Evolutionary conservation across 1,139 yeast genomes (phyloP), one percentile per base, ranked within the genome.

Genomic region (Yamadazyma siamensis): DNA sequence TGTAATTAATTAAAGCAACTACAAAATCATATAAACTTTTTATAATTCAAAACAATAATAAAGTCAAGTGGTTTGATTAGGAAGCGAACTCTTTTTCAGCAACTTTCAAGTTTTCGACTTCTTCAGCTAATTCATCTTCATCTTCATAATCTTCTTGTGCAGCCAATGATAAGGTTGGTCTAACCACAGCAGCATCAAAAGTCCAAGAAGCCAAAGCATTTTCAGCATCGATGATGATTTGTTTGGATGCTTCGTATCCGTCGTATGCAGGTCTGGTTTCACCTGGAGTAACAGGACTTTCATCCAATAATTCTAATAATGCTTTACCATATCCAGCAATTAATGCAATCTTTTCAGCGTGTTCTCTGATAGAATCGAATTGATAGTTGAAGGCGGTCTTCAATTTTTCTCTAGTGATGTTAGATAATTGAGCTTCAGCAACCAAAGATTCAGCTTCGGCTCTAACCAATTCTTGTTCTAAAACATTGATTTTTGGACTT

Each of bases 301-400:
- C 94, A 56, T 84, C 94, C 56, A 85, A 71, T 52, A 84, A 71
- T 64, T 83, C 91, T 58, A 84, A 70, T 41, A 84, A 62, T 22
- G 91, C 94, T 65, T 84, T 83, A 67, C 94, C 94, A 66, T 84
- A 83, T 50, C 94, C 91, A 42, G 94, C 91, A 63, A 84, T 82
- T 49, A 84, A 71, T 39, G 94, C 91, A 54, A 80, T 75, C 63
- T 84, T 84, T 65, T 84, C 94, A 47, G 91, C 78, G 52, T 77
- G 77, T 61, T 84, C 94, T 63, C 91, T 78, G 41, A 78, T 69
- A 24, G 94, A 78, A 58, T 83, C 94, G 51, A 85, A 84, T 61
- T 83, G 89, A 59, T 83, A 82, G 62, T 80, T 75, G 68, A 78
- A 84, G 35, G 94, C 87, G 44, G 88, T 83, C 73, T 83, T 83